Evolutionary conservation across 2,329 filamentous ascomycete species (phyloP).

Genomic region (Dactylellina parvicollis): DNA sequence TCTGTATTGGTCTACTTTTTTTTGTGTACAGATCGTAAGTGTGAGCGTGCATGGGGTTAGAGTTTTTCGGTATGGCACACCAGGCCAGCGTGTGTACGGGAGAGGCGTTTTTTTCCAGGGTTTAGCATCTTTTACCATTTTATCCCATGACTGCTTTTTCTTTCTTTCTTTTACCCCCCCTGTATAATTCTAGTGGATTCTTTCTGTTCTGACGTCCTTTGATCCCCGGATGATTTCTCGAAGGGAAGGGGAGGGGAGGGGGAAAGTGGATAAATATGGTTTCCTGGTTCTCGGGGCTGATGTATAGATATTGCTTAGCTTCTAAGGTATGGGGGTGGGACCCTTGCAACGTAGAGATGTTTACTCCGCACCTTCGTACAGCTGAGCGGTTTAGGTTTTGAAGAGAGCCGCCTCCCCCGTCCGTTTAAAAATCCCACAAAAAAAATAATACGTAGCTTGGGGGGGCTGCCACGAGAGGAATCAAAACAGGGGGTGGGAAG

Average conservation of each 20-base stretch:
- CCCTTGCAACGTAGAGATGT: too few relatives aligned
- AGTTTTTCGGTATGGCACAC: background rate
- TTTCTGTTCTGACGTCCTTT: background rate
- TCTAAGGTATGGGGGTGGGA: background rate
- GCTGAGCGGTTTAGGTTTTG: too few relatives aligned
- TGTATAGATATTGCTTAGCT: background rate
- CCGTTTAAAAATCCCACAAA: too few relatives aligned
- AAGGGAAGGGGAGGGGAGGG: too few relatives aligned
- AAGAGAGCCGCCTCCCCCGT: too few relatives aligned
- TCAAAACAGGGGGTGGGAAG: too few relatives aligned
- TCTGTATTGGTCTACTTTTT: background rate
- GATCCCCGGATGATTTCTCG: background rate
- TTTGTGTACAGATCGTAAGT: background rate
- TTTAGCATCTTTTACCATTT: background rate
- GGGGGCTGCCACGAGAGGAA: too few relatives aligned
- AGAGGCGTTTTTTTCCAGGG: conserved; percentile 10
- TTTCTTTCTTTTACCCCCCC: background rate
- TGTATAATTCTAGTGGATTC: background rate
- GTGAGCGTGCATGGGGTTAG: background rate
- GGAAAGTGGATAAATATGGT: background rate
- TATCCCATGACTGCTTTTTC: background rate
- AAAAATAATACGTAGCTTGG: too few relatives aligned
- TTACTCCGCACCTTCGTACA: too few relatives aligned
- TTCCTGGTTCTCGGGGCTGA: conserved; percentile 14
- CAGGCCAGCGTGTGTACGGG: background rate